These are phyloP conservation scores for Rhodamnia rubescens DNA, from an alignment of 345 rosid genomes.

Conservation along the genomic window DNA sequence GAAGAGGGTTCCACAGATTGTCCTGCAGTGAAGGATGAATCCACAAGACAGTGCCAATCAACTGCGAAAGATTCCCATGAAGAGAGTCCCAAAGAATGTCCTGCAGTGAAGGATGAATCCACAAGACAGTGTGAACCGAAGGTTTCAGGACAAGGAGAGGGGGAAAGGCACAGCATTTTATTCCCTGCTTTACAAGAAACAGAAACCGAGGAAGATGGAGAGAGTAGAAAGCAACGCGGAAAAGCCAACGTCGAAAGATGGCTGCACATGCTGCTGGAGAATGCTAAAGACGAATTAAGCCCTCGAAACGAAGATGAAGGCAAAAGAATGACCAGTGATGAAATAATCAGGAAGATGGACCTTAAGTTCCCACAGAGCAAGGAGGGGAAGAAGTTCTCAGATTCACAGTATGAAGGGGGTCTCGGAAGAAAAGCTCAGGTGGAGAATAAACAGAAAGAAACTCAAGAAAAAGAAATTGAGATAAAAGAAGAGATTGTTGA, in stretches of 20 bases:
- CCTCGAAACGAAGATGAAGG: slow-evolving; percentile 12
- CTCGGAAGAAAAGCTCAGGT: slow-evolving; percentile 4
- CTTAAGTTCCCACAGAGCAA: slow-evolving; percentile 37
- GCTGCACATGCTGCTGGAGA: slow-evolving; percentile 73
- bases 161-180: slow-evolving; percentile 19
- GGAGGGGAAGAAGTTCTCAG: slow-evolving; percentile 5
- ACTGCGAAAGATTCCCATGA: background rate
- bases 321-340: slow-evolving; percentile 28
- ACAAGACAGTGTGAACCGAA: background rate
- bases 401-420: background rate
- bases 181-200: slow-evolving; percentile 20
- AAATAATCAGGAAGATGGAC: slow-evolving; percentile 41
- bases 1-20: slow-evolving; percentile 15
- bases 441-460: background rate
- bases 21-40: slow-evolving; percentile 13
- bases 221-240: slow-evolving; percentile 62
- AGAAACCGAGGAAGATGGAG: slow-evolving; percentile 65
- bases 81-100: slow-evolving; percentile 17
- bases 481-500: slow-evolving; percentile 4
- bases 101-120: slow-evolving; percentile 11
- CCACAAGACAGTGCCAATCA: slow-evolving; percentile 3
- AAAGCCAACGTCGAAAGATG: slow-evolving; percentile 92
- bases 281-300: slow-evolving; percentile 27
- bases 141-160: slow-evolving; percentile 34
- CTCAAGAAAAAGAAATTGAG: background rate